phyloP scores from a whole-genome alignment of 2,329 filamentous ascomycete species.

The Ophiostoma himal-ulmi region DNA sequence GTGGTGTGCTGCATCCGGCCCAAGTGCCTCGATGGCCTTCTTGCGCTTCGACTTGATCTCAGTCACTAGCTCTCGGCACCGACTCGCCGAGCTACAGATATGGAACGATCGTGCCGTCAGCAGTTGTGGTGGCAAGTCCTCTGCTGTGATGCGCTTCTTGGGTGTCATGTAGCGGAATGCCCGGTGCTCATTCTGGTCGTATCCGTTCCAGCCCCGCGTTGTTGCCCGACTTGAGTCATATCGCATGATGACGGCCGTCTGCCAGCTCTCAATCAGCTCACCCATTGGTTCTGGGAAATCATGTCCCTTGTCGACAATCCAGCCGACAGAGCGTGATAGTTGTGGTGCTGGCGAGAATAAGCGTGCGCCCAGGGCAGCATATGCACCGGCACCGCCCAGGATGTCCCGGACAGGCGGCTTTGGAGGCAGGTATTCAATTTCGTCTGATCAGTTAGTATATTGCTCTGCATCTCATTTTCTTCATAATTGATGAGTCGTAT shows the following conservation, averaged over 20 bases:
- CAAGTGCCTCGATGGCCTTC: constrained; percentile 25
- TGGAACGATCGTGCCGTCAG: constrained; percentile 75
- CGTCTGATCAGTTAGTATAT: constrained; percentile 51
- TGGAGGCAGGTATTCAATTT: constrained; percentile 77
- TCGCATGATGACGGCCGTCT: constrained; percentile 66
- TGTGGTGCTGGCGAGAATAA: constrained; percentile 70
- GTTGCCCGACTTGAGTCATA: constrained; percentile 63
- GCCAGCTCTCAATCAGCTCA: constrained; percentile 63
- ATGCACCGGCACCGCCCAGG: constrained; percentile 84
- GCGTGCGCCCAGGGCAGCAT: constrained; percentile 79
- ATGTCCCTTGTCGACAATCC: constrained; percentile 83
- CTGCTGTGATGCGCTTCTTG: constrained; percentile 72
- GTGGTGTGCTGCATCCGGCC: constrained; percentile 23
- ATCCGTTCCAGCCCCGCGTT: constrained; percentile 90
- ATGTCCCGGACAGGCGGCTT: constrained; percentile 65
- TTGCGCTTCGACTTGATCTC: constrained; percentile 56
- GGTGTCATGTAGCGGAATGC: constrained; percentile 84
- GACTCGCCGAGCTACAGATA: constrained; percentile 72
- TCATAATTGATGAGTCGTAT: not conserved
- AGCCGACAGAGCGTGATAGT: constrained; percentile 65
- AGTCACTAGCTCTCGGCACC: constrained; percentile 69
- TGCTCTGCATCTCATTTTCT: not conserved
- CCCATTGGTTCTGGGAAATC: constrained; percentile 72
- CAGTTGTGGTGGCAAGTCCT: constrained; percentile 60
- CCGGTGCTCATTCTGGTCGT: constrained; percentile 53